phyloP scores from a whole-genome alignment of 352 stramenopile species.

The Pythium myriotylum region DNA sequence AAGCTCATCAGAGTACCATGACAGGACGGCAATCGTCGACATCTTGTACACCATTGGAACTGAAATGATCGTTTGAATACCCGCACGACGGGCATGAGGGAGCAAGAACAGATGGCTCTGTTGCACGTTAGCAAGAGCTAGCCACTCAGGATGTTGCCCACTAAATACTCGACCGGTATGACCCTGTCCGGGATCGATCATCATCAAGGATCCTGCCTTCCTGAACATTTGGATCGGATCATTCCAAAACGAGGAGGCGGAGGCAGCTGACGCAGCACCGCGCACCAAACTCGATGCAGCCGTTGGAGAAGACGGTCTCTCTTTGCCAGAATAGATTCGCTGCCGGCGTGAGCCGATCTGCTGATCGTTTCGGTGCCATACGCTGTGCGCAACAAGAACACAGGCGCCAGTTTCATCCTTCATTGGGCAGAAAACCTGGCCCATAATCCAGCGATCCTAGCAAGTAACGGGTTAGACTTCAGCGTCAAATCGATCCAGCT shows the following conservation, averaged over 20 bases:
- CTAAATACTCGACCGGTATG: conserved; percentile 77
- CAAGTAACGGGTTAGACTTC: conserved; percentile 4
- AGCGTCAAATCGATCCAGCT: not conserved
- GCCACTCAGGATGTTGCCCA: conserved; percentile 69
- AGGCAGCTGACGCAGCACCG: conserved; percentile 19
- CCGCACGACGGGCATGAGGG: conserved; percentile 63
- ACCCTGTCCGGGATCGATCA: conserved; percentile 78
- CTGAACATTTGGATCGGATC: conserved; percentile 76
- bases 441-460: conserved; percentile 71
- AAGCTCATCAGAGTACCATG: conserved; percentile 68
- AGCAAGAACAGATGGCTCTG: conserved; percentile 80
- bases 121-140: conserved; percentile 45
- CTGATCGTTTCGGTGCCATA: conserved; percentile 67
- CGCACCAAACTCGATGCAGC: not conserved
- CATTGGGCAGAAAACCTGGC: conserved; percentile 73
- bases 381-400: conserved; percentile 62
- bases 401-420: conserved; percentile 63
- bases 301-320: conserved; percentile 12
- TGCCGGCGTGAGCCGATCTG: not conserved
- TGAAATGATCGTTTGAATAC: conserved; percentile 67
- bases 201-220: conserved; percentile 67
- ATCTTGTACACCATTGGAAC: conserved; percentile 86
- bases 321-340: not conserved
- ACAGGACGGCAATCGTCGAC: conserved; percentile 77
- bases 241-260: conserved; percentile 33